A percentile compares a stretch with the other conserved stretches of the same genome.
phyloP scores from a whole-genome alignment of 768 basidiomycete species.

The Scleroderma citrinum region DNA sequence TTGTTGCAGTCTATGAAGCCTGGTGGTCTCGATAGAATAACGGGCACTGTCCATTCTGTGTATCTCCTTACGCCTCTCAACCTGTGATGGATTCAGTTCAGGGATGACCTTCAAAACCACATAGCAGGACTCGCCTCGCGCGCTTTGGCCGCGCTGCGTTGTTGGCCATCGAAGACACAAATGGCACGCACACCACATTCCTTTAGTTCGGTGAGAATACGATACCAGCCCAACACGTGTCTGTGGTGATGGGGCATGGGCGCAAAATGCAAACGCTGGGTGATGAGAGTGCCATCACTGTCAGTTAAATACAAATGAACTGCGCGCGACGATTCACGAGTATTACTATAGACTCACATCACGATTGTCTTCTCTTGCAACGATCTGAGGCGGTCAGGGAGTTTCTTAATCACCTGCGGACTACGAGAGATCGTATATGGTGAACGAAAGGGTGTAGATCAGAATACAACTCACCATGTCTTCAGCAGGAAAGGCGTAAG shows the following conservation, averaged over 20 bases:
- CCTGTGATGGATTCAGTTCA: constrained; percentile 30
- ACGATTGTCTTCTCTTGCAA: constrained; percentile 66
- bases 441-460: not conserved
- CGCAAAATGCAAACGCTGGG: constrained; percentile 74
- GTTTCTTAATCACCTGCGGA: constrained; percentile 54
- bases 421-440: constrained; percentile 27
- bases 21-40: constrained; percentile 51
- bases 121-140: constrained; percentile 48
- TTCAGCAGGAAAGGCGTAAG: constrained; percentile 66
- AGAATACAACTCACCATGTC: constrained; percentile 40
- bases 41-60: constrained; percentile 45
- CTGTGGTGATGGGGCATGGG: constrained; percentile 56
- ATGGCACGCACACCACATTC: constrained; percentile 52
- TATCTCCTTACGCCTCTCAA: constrained; percentile 47
- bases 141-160: constrained; percentile 61
- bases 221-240: constrained; percentile 78
- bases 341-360: constrained; percentile 43
- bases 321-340: not conserved
- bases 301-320: not conserved
- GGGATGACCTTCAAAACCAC: not conserved
- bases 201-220: constrained; percentile 56
- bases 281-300: constrained; percentile 84
- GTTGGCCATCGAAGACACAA: constrained; percentile 77
- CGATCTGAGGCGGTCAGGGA: constrained; percentile 59
- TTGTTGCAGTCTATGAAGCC: constrained; percentile 47